Evolutionary conservation across 2,329 filamentous ascomycete species (phyloP).

Genomic region (Arthrobotrys iridis): DNA sequence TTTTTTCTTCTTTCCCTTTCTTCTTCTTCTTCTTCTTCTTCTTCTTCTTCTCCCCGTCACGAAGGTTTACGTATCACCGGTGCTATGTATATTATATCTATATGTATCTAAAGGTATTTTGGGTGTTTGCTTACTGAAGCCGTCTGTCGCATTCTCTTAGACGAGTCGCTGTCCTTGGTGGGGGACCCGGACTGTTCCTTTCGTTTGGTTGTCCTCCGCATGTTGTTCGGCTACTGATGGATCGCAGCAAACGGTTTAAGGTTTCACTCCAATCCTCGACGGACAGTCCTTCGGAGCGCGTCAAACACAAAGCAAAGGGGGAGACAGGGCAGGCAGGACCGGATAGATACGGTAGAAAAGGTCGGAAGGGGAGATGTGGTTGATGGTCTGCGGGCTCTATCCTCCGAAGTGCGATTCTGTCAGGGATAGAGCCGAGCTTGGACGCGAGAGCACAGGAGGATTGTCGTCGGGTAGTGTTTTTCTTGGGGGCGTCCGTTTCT

Average conservation of each 20-base stretch:
- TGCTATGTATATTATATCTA: too few species aligned
- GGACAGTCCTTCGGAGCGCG: too few species aligned
- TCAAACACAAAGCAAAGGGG: background rate
- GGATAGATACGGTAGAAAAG: background rate
- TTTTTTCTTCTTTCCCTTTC: too few species aligned
- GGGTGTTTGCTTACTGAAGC: constrained; percentile 39
- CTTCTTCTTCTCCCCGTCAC: too few species aligned
- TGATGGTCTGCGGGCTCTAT: constrained; percentile 29
- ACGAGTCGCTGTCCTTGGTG: constrained; percentile 36
- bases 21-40: too few species aligned
- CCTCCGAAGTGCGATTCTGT: constrained; percentile 49
- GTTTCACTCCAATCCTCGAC: too few species aligned
- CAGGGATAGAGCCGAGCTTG: constrained; percentile 31
- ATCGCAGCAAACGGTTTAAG: constrained; percentile 12
- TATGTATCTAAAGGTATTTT: background rate
- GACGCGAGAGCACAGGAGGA: constrained; percentile 21
- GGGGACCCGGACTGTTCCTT: constrained; percentile 52
- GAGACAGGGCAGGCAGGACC: background rate
- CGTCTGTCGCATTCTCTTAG: constrained; percentile 41
- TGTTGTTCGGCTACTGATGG: constrained; percentile 41
- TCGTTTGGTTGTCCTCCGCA: constrained; percentile 46
- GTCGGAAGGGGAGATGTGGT: constrained; percentile 8
- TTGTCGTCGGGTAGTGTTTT: constrained; percentile 16
- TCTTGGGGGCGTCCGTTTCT: background rate
- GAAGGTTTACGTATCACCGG: too few species aligned